These are phyloP conservation scores for Cryptosporidium ryanae DNA, from an alignment of 169 alveolate species.

Conservation along the genomic window DNA sequence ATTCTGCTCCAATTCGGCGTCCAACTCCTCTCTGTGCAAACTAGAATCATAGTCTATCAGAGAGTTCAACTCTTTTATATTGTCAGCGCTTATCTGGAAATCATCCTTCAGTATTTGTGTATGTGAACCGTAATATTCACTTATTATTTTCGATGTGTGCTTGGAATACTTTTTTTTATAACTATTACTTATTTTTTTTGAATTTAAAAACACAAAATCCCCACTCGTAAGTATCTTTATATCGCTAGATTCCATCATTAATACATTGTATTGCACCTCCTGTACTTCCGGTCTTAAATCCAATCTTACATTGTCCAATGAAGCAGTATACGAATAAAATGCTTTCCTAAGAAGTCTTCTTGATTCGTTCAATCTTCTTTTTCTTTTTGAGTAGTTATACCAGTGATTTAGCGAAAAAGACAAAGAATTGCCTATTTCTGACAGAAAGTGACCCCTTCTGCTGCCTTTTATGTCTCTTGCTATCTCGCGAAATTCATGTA, in stretches of 20 bases:
- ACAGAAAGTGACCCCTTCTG: constrained; percentile 47
- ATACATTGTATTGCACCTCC: constrained; percentile 28
- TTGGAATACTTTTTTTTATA: constrained; percentile 31
- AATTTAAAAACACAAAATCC: constrained; percentile 36
- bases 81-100: constrained; percentile 48
- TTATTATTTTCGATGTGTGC: constrained; percentile 38
- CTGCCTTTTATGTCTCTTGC: constrained; percentile 64
- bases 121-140: constrained; percentile 5
- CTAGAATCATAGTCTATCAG: constrained; percentile 20
- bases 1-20: neutral
- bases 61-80: constrained; percentile 39
- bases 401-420: constrained; percentile 49
- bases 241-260: constrained; percentile 38
- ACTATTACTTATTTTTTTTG: constrained; percentile 16
- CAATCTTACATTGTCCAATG: constrained; percentile 49
- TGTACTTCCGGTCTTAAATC: constrained; percentile 39
- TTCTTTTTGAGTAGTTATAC: constrained; percentile 30
- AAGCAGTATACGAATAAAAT: constrained; percentile 57
- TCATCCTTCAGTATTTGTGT: constrained; percentile 32
- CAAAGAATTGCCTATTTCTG: constrained; percentile 60
- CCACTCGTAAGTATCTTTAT: constrained; percentile 27
- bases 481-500: constrained; percentile 61
- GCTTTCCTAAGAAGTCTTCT: constrained; percentile 57
- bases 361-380: constrained; percentile 41
- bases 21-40: constrained; percentile 26